A percentile compares a stretch with the other conserved stretches of the same genome.
Conservation (phyloP, 768 basidiomycete species). For the Mycena galopus region DNA sequence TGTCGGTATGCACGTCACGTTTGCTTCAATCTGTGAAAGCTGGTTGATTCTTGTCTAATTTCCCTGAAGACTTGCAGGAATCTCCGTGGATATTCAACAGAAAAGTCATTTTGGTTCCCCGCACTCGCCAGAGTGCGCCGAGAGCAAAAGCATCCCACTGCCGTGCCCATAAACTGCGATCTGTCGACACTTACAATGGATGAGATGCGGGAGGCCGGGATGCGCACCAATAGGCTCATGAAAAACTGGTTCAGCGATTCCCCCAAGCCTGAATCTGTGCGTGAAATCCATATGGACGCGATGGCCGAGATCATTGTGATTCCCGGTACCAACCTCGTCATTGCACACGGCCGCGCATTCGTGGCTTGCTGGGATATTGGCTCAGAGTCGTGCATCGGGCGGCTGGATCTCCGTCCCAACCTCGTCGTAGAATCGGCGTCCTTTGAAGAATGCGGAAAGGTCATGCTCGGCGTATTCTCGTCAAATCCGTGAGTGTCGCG, state of each 20-base stretch:
- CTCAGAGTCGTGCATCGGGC: background rate
- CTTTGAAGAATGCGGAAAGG: conserved; percentile 9
- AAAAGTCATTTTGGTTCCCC: background rate
- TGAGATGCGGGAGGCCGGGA: background rate
- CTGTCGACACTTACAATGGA: background rate
- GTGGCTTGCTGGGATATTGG: conserved; percentile 6
- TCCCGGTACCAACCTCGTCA: background rate
- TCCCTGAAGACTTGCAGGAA: background rate
- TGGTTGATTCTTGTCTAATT: background rate
- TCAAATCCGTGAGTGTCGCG: background rate
- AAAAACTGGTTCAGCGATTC: background rate
- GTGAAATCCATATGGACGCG: background rate
- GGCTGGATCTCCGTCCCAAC: background rate
- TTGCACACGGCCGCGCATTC: background rate
- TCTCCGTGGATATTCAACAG: background rate
- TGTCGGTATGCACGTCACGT: background rate
- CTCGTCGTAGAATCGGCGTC: background rate
- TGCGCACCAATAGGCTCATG: conserved; percentile 5
- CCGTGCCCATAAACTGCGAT: background rate
- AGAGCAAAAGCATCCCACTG: conserved; percentile 2
- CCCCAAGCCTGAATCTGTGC: background rate
- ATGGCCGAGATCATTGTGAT: background rate
- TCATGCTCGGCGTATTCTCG: background rate
- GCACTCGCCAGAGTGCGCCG: background rate
- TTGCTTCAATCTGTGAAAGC: background rate